These are phyloP conservation scores for Neckera pumila DNA, from an alignment of 225 moss, liverwort and hornwort species.

Conservation along the genomic window DNA sequence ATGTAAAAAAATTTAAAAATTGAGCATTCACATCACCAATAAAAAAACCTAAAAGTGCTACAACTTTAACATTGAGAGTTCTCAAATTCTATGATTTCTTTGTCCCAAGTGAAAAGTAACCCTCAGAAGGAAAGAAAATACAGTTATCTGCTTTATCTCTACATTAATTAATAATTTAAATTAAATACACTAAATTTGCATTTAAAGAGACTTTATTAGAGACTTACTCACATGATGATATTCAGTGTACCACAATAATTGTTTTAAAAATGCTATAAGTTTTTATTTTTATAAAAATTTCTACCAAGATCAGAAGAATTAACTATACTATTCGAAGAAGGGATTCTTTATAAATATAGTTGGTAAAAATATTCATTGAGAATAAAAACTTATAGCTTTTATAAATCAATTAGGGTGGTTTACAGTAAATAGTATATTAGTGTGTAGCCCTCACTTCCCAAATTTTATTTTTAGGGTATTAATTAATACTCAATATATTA, in stretches of 20 bases:
- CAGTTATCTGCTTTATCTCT: rapidly evolving
- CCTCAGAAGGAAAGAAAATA: too few relatives aligned
- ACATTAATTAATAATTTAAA: too few relatives aligned
- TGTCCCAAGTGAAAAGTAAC: rapidly evolving
- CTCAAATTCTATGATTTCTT: neutral
- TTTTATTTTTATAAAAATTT: neutral
- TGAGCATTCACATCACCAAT: neutral
- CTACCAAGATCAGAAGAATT: neutral
- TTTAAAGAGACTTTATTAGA: too few relatives aligned
- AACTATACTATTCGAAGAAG: rapidly evolving
- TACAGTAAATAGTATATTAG: too few relatives aligned
- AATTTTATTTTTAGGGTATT: too few relatives aligned
- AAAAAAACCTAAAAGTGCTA: neutral
- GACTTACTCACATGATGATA: too few relatives aligned
- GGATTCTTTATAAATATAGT: rapidly evolving
- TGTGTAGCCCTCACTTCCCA: neutral
- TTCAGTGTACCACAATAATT: neutral
- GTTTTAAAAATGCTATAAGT: neutral
- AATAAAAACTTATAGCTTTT: too few relatives aligned
- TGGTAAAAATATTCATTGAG: neutral
- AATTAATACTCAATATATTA: too few relatives aligned
- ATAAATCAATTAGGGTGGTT: neutral
- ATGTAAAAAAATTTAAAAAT: neutral
- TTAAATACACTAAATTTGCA: too few relatives aligned
- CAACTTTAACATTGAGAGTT: neutral